A percentile compares a stretch with the other conserved stretches of the same genome.
Evolutionary conservation across 495 filamentous ascomycete genomes (phyloP).

Genomic region (Xylaria intraflava): DNA sequence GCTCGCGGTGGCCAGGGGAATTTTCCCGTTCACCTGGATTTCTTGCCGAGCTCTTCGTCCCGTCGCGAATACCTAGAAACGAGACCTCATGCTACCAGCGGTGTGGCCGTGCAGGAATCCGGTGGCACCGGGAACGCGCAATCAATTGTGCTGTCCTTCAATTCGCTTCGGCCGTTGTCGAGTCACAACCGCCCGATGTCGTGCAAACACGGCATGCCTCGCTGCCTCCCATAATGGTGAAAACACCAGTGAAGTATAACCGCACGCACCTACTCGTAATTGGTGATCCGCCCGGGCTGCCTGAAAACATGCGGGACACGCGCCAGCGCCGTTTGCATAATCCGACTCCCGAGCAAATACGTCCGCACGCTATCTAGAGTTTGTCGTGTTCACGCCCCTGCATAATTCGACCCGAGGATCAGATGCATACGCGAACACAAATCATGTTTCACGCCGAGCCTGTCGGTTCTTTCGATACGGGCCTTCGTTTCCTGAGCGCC

Average conservation of each 20-base stretch:
- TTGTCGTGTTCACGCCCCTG: not conserved
- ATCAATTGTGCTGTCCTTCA: slow-evolving; percentile 1
- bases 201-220: slow-evolving; percentile 2
- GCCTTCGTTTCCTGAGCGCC: not conserved
- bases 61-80: not conserved
- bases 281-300: not conserved
- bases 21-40: not conserved
- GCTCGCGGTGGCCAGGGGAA: not conserved
- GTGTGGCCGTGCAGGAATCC: slow-evolving; percentile 1
- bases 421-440: not conserved
- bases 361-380: not conserved
- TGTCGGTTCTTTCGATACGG: not conserved
- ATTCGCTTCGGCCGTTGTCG: not conserved
- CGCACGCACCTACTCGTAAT: not conserved
- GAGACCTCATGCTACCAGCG: not conserved
- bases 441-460: not conserved
- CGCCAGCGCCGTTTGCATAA: not conserved
- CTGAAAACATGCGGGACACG: not conserved
- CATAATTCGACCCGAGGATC: not conserved
- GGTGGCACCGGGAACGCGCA: slow-evolving; percentile 11
- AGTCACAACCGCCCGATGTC: not conserved
- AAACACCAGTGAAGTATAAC: not conserved
- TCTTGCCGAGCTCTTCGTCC: not conserved
- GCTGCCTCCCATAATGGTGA: slow-evolving; percentile 1
- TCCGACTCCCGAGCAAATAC: no score